Evolutionary conservation across 2,329 filamentous ascomycete genomes (phyloP).

Genomic region (Colletotrichum neosansevieriae): DNA sequence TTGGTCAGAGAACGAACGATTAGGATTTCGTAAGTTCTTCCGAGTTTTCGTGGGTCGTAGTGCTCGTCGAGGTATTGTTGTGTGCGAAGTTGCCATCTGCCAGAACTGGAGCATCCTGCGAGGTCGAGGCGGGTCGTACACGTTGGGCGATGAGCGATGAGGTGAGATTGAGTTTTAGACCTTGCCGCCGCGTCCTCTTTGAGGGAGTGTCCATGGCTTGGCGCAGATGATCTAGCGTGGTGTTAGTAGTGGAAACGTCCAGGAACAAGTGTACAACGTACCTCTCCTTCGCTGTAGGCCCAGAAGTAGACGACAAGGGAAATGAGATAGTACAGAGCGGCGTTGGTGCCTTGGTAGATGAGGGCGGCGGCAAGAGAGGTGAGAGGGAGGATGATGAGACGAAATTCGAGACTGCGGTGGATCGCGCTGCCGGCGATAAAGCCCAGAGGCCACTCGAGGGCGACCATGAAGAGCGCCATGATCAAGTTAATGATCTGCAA

Average conservation of each 20-base stretch:
- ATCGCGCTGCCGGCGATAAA: slow-evolving; percentile 81
- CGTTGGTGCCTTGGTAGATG: slow-evolving; percentile 92
- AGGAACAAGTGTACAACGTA: slow-evolving; percentile 51
- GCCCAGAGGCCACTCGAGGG: slow-evolving; percentile 90
- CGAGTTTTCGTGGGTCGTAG: slow-evolving; percentile 15
- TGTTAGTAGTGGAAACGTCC: slow-evolving; percentile 32
- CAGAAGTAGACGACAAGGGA: slow-evolving; percentile 92
- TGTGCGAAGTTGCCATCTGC: slow-evolving; percentile 18
- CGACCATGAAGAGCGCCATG: slow-evolving; percentile 81
- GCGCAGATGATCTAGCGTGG: slow-evolving; percentile 71
- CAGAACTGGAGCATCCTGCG: slow-evolving; percentile 13
- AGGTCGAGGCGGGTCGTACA: slow-evolving; percentile 24
- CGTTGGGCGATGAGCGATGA: background rate
- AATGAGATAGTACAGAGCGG: slow-evolving; percentile 91
- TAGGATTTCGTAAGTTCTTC: slow-evolving; percentile 29
- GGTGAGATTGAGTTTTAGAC: slow-evolving; percentile 16
- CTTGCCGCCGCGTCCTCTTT: slow-evolving; percentile 55
- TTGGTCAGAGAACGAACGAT: slow-evolving; percentile 34
- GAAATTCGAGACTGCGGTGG: slow-evolving; percentile 89
- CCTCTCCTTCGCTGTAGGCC: slow-evolving; percentile 98
- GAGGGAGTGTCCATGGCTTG: slow-evolving; percentile 77
- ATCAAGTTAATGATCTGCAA: slow-evolving; percentile 92
- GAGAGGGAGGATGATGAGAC: slow-evolving; percentile 85
- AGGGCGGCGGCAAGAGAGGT: slow-evolving; percentile 79
- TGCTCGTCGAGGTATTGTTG: slow-evolving; percentile 10